A percentile compares a stretch with the other conserved stretches of the same genome.
These are phyloP conservation scores for Boletellus ananiceps DNA, from an alignment of 768 basidiomycete species.

Conservation along the genomic window DNA sequence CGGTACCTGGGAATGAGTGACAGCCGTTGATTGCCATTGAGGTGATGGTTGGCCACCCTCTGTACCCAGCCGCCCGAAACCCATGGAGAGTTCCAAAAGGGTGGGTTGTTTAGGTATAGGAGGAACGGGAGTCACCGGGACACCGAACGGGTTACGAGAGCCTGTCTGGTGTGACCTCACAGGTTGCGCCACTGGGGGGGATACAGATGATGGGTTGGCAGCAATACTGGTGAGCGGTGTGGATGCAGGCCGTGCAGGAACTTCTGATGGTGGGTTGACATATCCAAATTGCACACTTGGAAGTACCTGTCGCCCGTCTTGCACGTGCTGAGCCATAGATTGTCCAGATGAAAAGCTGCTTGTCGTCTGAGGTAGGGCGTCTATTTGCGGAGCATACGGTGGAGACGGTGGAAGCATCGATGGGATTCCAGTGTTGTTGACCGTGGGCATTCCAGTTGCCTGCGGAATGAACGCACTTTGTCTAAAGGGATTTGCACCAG, in stretches of 20 bases:
- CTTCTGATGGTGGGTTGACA: slow-evolving; percentile 7
- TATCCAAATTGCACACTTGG: slow-evolving; percentile 8
- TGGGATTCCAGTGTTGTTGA: slow-evolving; percentile 29
- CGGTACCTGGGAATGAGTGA: slow-evolving; percentile 30
- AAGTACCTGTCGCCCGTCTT: slow-evolving; percentile 3
- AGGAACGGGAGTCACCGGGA: slow-evolving; percentile 53
- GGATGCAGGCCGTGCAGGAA: slow-evolving; percentile 63
- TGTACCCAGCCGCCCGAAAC: slow-evolving; percentile 29
- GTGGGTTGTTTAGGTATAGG: slow-evolving; percentile 77
- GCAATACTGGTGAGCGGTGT: slow-evolving; percentile 56
- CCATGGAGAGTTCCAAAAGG: slow-evolving; percentile 71
- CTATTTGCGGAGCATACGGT: slow-evolving; percentile 2
- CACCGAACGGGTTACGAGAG: slow-evolving; percentile 92
- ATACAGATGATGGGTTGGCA: slow-evolving; percentile 22
- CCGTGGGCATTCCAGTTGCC: slow-evolving; percentile 51
- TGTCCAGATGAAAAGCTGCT: slow-evolving; percentile 1
- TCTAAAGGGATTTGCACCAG: slow-evolving; percentile 78
- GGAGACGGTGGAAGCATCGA: slow-evolving; percentile 8
- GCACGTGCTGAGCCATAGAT: slow-evolving; percentile 5
- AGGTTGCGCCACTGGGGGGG: slow-evolving; percentile 51
- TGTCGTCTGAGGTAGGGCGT: slow-evolving; percentile 10
- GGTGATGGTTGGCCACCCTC: slow-evolving; percentile 29
- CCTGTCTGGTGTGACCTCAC: slow-evolving; percentile 90
- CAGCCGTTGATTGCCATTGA: slow-evolving; percentile 15
- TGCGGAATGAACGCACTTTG: slow-evolving; percentile 71